These are phyloP conservation scores for Coffea humblotiana DNA, from an alignment of 305 asterid species.

Conservation along the genomic window DNA sequence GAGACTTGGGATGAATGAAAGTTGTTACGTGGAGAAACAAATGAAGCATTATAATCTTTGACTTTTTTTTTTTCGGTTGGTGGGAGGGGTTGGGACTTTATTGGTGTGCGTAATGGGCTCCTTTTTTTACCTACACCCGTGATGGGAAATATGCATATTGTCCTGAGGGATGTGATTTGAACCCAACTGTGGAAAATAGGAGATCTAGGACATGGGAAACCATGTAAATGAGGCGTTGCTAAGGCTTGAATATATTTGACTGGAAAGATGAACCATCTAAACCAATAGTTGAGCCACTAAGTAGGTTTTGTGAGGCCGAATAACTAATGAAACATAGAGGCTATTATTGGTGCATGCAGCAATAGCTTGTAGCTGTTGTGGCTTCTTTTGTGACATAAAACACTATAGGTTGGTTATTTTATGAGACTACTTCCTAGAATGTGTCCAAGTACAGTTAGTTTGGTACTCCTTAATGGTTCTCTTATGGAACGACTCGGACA, in stretches of 20 bases:
- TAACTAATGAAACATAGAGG: neutral
- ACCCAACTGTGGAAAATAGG: neutral
- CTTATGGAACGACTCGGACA: neutral
- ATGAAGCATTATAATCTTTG: neutral
- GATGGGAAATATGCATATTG: neutral
- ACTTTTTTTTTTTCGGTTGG: neutral
- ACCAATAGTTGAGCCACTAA: neutral
- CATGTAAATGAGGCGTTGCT: neutral
- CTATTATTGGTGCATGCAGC: neutral
- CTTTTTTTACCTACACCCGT: neutral
- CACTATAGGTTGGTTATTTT: no score
- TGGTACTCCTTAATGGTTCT: neutral
- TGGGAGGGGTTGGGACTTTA: neutral
- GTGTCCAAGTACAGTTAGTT: neutral
- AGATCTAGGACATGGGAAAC: neutral
- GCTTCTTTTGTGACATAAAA: no score
- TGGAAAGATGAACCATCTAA: neutral
- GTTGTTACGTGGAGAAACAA: neutral
- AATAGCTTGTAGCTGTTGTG: neutral
- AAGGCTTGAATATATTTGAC: neutral
- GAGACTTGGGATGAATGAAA: neutral
- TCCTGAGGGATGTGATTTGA: neutral
- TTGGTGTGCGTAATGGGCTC: neutral
- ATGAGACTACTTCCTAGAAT: no score
- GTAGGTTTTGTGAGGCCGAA: neutral